These are phyloP conservation scores for Neurospora intermedia DNA, from an alignment of 495 filamentous ascomycete species.

Conservation along the genomic window DNA sequence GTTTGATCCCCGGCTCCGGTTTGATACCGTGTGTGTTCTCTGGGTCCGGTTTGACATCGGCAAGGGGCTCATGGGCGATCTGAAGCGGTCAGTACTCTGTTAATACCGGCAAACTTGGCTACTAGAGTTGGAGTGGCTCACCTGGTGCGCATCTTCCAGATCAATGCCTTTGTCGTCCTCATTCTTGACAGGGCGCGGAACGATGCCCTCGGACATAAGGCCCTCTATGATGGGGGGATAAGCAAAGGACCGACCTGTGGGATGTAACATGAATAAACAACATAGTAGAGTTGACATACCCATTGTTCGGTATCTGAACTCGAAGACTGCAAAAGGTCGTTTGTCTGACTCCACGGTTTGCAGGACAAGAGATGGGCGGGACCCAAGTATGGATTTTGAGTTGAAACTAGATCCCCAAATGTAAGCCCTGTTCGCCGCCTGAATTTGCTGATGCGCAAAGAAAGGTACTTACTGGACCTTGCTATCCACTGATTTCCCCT, in stretches of 20 bases:
- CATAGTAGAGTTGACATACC: not conserved
- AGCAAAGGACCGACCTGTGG: not conserved
- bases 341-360: too few relatives aligned
- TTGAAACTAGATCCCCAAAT: not conserved
- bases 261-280: not conserved
- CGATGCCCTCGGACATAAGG: slow-evolving; percentile 1
- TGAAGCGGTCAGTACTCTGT: not conserved
- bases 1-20: not conserved
- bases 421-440: not conserved
- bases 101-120: not conserved
- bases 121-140: not conserved
- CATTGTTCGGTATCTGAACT: slow-evolving; percentile 10
- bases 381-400: too few relatives aligned
- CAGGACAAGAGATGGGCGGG: too few relatives aligned
- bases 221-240: slow-evolving; percentile 1
- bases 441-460: too few relatives aligned
- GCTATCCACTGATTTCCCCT: slow-evolving; percentile 6
- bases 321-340: slow-evolving; percentile 8
- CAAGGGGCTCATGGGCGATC: not conserved
- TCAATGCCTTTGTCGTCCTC: not conserved
- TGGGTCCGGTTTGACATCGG: not conserved
- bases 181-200: not conserved
- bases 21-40: not conserved
- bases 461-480: not conserved
- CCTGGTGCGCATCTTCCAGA: not conserved